Evolutionary conservation across 257 asterid species (phyloP).

Genomic region (Solanum virginianum): DNA sequence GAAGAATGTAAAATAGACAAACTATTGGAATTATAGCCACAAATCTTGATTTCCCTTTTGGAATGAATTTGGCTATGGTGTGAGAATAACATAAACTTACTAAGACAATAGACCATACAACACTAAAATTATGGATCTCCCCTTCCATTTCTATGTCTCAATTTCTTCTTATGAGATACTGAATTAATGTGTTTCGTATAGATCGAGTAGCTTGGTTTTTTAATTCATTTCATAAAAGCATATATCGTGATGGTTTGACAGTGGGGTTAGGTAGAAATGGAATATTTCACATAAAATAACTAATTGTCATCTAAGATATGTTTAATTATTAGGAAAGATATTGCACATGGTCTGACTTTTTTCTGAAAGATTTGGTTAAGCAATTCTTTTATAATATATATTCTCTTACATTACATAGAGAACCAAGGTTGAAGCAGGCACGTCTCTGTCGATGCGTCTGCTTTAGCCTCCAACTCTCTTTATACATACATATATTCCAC

Average conservation of each 20-base stretch:
- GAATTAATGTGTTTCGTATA: too few species aligned
- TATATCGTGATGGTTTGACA: background rate
- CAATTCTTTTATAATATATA: too few species aligned
- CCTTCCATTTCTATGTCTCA: slow-evolving; percentile 24
- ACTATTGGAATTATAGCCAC: slow-evolving; percentile 28
- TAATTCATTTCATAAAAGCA: background rate
- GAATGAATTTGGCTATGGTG: slow-evolving; percentile 9
- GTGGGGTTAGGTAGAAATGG: background rate
- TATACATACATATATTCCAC: too few species aligned
- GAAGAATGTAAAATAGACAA: slow-evolving; percentile 25
- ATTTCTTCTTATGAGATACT: background rate
- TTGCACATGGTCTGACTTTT: background rate
- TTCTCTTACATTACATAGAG: too few species aligned
- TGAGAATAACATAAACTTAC: slow-evolving; percentile 34
- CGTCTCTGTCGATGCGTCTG: too few species aligned
- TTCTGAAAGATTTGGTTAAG: background rate
- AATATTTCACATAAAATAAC: background rate
- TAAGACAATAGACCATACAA: slow-evolving; percentile 30
- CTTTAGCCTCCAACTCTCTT: too few species aligned
- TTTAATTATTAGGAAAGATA: background rate
- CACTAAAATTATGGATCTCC: slow-evolving; percentile 28
- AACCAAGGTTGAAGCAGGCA: too few species aligned
- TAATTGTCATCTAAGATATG: background rate
- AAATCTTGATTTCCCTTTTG: slow-evolving; percentile 7
- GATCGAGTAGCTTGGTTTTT: background rate